These are phyloP conservation scores for Dalbergia oliveri DNA, from an alignment of 306 rosid species.

Conservation along the genomic window DNA sequence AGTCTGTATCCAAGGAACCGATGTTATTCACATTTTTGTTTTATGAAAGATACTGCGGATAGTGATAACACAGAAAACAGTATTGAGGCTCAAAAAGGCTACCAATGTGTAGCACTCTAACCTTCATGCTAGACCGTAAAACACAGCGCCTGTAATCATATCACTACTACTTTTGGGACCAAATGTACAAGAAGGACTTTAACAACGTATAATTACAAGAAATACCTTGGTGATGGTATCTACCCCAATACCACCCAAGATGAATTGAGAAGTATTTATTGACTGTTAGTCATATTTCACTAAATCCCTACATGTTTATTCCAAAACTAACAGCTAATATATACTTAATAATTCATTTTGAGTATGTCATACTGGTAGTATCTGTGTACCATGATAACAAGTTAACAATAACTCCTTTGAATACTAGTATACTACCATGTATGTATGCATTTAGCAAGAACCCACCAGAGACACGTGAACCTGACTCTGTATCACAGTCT, in stretches of 20 bases:
- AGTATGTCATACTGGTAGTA: conserved; percentile 16
- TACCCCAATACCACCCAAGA: conserved; percentile 16
- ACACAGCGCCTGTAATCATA: neutral
- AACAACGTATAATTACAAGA: conserved; percentile 5
- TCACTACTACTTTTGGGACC: conserved; percentile 14
- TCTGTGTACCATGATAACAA: neutral
- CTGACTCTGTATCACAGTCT: conserved; percentile 77
- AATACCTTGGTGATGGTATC: neutral
- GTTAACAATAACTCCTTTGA: neutral
- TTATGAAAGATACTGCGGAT: neutral
- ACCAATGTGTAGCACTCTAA: conserved; percentile 22
- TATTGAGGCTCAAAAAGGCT: neutral
- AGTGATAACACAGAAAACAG: neutral
- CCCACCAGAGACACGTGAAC: conserved; percentile 71
- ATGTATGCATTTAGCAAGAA: conserved; percentile 28
- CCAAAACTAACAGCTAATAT: conserved; percentile 14
- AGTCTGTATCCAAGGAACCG: neutral
- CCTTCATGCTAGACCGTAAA: neutral
- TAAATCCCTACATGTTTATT: conserved; percentile 14
- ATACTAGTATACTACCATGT: conserved; percentile 4
- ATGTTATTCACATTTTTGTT: neutral
- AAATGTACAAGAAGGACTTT: conserved; percentile 42
- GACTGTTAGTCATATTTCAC: conserved; percentile 3
- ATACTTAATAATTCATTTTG: conserved; percentile 41
- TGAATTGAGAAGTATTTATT: conserved; percentile 31